Evolutionary conservation across 352 stramenopile genomes (phyloP).

Genomic region (Phytophthora boehmeriae): DNA sequence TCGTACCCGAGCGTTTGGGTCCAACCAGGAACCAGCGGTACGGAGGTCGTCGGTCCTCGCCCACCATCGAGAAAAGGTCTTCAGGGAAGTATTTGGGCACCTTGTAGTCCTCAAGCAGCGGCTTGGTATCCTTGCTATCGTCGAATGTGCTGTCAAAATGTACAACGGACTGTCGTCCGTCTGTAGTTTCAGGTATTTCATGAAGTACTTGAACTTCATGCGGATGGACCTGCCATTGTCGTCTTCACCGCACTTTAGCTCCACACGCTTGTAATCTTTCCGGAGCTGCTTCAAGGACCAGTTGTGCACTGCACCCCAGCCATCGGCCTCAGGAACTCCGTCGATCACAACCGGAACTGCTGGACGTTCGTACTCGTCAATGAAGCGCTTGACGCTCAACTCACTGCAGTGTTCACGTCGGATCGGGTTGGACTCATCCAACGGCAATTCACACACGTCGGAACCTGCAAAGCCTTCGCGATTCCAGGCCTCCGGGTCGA

Average conservation of each 20-base stretch:
- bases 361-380: conserved; percentile 83
- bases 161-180: conserved; percentile 94
- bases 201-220: conserved; percentile 87
- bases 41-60: conserved; percentile 88
- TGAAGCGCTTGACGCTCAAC: conserved; percentile 82
- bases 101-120: conserved; percentile 74
- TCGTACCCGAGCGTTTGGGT: conserved; percentile 91
- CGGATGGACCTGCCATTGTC: conserved; percentile 79
- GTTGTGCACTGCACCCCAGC: conserved; percentile 68
- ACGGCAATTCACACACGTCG: conserved; percentile 74
- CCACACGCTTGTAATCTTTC: conserved; percentile 77
- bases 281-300: conserved; percentile 83
- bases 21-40: conserved; percentile 97
- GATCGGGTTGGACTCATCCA: conserved; percentile 71
- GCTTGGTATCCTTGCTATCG: conserved; percentile 79
- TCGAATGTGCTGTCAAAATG: conserved; percentile 97
- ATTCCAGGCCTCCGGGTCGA: conserved; percentile 65
- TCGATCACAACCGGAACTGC: conserved; percentile 82
- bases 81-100: conserved; percentile 84
- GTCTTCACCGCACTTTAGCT: conserved; percentile 85
- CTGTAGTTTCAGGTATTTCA: conserved; percentile 72
- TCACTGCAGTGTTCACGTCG: conserved; percentile 77
- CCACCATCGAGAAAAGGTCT: conserved; percentile 85
- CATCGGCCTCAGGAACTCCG: conserved; percentile 79
- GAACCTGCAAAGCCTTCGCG: conserved; percentile 85